Conservation (phyloP, 495 filamentous ascomycete genomes). For the Penicillium lagena region DNA sequence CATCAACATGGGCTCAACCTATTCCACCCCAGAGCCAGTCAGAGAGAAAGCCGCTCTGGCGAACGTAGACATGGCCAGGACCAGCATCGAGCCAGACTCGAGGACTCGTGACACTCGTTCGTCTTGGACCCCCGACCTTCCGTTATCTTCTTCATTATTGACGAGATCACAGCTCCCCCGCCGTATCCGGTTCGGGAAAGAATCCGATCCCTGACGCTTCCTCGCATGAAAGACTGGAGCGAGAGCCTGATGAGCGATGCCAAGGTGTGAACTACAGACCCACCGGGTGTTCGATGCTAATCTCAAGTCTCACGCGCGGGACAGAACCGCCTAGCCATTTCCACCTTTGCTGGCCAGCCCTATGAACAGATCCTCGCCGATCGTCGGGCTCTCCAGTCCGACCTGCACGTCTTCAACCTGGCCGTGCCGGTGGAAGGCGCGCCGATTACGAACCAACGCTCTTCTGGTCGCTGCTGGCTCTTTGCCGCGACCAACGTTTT, state of each 20-base stretch:
- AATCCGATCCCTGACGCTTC: slow-evolving; percentile 4
- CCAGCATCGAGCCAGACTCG: too few species aligned
- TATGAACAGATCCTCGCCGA: slow-evolving; percentile 47
- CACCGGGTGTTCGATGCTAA: neutral
- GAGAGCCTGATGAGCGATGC: slow-evolving; percentile 11
- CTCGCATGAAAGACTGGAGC: slow-evolving; percentile 13
- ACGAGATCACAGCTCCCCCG: slow-evolving; percentile 2
- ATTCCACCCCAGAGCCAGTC: slow-evolving; percentile 1
- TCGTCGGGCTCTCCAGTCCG: slow-evolving; percentile 43
- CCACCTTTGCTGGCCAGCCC: slow-evolving; percentile 54
- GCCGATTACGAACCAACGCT: slow-evolving; percentile 78
- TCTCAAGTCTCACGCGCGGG: neutral
- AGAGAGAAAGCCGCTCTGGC: neutral
- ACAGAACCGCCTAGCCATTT: slow-evolving; percentile 61
- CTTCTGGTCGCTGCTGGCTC: slow-evolving; percentile 80
- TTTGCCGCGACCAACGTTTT: slow-evolving; percentile 86
- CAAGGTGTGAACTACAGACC: slow-evolving; percentile 9
- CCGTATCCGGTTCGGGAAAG: slow-evolving; percentile 14
- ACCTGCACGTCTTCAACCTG: slow-evolving; percentile 74
- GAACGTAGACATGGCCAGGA: neutral
- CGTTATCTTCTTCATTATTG: too few species aligned
- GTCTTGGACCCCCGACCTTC: too few species aligned
- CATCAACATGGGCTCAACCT: neutral
- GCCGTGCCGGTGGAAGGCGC: slow-evolving; percentile 75
- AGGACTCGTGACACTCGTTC: too few species aligned